phyloP scores from a whole-genome alignment of 805 yeast genomes.

The Cyberlindnera samutprakarnensis region DNA sequence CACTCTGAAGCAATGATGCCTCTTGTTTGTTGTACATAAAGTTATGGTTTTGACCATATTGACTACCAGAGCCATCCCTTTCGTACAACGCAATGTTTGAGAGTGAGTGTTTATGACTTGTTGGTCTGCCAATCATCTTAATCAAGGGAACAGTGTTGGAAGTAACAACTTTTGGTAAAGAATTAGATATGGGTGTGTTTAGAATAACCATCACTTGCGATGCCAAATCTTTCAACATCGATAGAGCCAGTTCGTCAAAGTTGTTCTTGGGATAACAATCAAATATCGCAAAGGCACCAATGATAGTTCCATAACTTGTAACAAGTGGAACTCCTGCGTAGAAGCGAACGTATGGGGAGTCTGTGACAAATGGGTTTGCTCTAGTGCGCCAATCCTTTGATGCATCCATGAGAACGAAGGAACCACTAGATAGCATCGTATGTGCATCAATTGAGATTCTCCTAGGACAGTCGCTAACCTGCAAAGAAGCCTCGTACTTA shows the following conservation, averaged over 20 bases:
- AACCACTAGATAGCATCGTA: slow-evolving; percentile 49
- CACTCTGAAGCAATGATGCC: slow-evolving; percentile 14
- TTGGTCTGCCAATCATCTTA: slow-evolving; percentile 47
- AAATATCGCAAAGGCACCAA: slow-evolving; percentile 56
- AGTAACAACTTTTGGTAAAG: not conserved
- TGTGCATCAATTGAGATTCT: slow-evolving; percentile 60
- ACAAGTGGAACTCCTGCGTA: slow-evolving; percentile 60
- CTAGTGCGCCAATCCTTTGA: slow-evolving; percentile 63
- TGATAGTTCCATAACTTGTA: slow-evolving; percentile 30
- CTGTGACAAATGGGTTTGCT: slow-evolving; percentile 55
- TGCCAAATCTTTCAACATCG: slow-evolving; percentile 30
- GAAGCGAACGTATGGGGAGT: slow-evolving; percentile 50
- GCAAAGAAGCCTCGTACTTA: slow-evolving; percentile 41
- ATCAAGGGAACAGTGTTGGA: slow-evolving; percentile 8
- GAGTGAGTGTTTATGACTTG: slow-evolving; percentile 33
- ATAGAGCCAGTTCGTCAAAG: slow-evolving; percentile 29
- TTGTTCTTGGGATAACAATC: slow-evolving; percentile 36
- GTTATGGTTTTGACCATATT: slow-evolving; percentile 44
- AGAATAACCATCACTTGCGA: slow-evolving; percentile 35
- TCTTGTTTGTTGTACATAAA: slow-evolving; percentile 33
- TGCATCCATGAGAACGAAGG: slow-evolving; percentile 52
- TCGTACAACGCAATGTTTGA: slow-evolving; percentile 39
- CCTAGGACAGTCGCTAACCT: slow-evolving; percentile 44
- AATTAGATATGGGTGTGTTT: slow-evolving; percentile 24
- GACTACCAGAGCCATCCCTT: slow-evolving; percentile 57